These are phyloP conservation scores for Penicillium diatomitis DNA, from an alignment of 495 filamentous ascomycete genomes.

Conservation along the genomic window DNA sequence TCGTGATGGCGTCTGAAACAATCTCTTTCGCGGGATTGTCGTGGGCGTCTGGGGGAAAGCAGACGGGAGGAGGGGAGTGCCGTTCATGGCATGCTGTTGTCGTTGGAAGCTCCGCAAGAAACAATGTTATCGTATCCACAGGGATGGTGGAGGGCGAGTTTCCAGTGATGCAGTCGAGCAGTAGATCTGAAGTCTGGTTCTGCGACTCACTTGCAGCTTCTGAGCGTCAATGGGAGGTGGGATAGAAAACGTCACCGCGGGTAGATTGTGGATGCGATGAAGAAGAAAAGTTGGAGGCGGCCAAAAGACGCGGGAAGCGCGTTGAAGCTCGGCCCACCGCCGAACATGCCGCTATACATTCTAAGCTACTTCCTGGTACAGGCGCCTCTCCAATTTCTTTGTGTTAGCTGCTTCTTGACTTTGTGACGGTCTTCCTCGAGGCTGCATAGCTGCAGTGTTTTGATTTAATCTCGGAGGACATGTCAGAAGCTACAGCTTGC, in stretches of 20 bases:
- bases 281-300: slow-evolving; percentile 15
- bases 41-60: slow-evolving; percentile 59
- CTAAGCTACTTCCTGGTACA: neutral
- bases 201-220: neutral
- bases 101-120: slow-evolving; percentile 6
- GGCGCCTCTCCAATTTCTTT: neutral
- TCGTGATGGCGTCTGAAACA: slow-evolving; percentile 24
- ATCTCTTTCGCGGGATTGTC: slow-evolving; percentile 26
- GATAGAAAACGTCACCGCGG: neutral
- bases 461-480: no score
- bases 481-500: no score
- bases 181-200: no score
- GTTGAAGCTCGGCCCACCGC: slow-evolving; percentile 21
- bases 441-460: no score
- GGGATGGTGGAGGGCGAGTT: neutral
- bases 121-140: slow-evolving; percentile 2
- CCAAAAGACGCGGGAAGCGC: slow-evolving; percentile 25
- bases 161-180: neutral
- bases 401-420: neutral
- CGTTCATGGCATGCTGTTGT: slow-evolving; percentile 59
- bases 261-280: slow-evolving; percentile 4
- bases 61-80: slow-evolving; percentile 63
- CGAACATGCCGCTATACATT: slow-evolving; percentile 14
- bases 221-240: neutral
- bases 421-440: neutral